A percentile compares a stretch with the other conserved stretches of the same genome.
Conservation (phyloP, 108 stramenopile genomes). For the Skeletonema potamos region DNA sequence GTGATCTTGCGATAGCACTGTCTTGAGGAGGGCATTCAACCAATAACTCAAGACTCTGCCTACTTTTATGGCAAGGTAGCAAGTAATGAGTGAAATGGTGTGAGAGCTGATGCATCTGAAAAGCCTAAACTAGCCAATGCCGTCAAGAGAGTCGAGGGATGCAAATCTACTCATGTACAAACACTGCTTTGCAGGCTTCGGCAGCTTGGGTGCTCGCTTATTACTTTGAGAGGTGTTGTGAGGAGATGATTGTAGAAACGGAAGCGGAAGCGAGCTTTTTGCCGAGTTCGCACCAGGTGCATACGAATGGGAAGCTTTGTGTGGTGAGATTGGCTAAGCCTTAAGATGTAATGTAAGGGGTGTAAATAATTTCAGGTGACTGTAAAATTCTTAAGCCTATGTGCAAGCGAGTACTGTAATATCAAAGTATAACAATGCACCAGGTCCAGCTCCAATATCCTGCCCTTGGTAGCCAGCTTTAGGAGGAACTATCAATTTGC, state of each 20-base stretch:
- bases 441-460: conserved; percentile 56
- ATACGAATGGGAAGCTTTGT: conserved; percentile 63
- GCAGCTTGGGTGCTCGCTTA: conserved; percentile 68
- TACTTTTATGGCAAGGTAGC: conserved; percentile 56
- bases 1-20: conserved; percentile 54
- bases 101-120: conserved; percentile 55
- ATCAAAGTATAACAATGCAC: conserved; percentile 54
- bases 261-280: conserved; percentile 46
- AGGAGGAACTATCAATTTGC: conserved; percentile 70
- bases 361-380: not conserved
- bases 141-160: conserved; percentile 35
- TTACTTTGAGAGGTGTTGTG: conserved; percentile 62
- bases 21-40: conserved; percentile 59
- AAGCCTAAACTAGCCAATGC: conserved; percentile 43
- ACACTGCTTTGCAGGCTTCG: conserved; percentile 60
- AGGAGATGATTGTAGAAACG: conserved; percentile 47
- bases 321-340: conserved; percentile 17
- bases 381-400: not conserved
- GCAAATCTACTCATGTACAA: conserved; percentile 67
- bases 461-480: conserved; percentile 66
- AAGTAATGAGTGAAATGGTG: conserved; percentile 61
- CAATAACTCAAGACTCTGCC: conserved; percentile 58
- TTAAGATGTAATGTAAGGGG: not conserved
- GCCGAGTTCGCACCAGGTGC: conserved; percentile 60
- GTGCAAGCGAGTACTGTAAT: conserved; percentile 33